Conservation (phyloP, 495 filamentous ascomycete genomes). For the Aspergillus affinis region DNA sequence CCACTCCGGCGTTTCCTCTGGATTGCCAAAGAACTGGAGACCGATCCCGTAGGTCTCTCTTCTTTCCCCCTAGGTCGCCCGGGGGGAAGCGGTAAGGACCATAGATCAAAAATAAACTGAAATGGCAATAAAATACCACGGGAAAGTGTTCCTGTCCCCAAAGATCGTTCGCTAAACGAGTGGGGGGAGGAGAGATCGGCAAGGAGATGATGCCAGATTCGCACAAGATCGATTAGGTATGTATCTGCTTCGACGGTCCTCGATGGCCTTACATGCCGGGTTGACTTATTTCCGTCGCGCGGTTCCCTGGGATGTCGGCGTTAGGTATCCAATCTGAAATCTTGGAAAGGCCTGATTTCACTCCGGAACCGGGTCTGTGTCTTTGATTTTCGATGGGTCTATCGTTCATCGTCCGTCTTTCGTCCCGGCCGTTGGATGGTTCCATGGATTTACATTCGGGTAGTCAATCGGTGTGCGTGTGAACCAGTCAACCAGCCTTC, state of each 20-base stretch:
- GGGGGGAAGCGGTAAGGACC: background rate
- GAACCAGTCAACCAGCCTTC: too few species aligned
- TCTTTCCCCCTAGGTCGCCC: too few species aligned
- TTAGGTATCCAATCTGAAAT: background rate
- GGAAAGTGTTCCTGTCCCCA: background rate
- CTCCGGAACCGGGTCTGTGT: background rate
- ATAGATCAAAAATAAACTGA: background rate
- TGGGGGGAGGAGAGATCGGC: conserved; percentile 3
- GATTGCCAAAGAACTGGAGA: background rate
- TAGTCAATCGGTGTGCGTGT: background rate
- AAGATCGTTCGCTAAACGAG: conserved; percentile 4
- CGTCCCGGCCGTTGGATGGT: background rate
- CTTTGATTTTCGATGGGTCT: background rate
- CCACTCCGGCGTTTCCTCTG: background rate
- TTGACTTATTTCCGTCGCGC: background rate
- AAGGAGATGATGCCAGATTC: conserved; percentile 6
- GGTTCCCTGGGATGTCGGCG: background rate
- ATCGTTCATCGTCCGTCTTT: background rate
- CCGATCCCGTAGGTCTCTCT: background rate
- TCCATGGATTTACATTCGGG: background rate
- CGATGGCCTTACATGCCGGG: too few species aligned
- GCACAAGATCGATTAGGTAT: conserved; percentile 5
- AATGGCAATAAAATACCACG: background rate
- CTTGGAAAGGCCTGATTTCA: background rate
- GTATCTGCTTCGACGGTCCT: too few species aligned